Evolutionary conservation across 495 filamentous ascomycete species (phyloP).

Genomic region (Penicillium longicatenatum): DNA sequence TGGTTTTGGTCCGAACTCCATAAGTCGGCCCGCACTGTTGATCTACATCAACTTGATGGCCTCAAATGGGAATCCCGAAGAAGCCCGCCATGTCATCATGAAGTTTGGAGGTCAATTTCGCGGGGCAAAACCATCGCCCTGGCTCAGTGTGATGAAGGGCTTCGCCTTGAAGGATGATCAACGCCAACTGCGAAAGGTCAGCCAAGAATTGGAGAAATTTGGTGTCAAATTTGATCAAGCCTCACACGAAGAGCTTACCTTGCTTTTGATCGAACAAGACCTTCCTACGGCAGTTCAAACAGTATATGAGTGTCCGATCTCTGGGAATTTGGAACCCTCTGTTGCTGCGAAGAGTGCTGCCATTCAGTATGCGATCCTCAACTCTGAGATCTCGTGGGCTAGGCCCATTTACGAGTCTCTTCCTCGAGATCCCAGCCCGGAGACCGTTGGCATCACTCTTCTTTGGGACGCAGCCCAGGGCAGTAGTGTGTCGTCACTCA

Average conservation of each 20-base stretch:
- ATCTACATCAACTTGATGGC: slow-evolving; percentile 57
- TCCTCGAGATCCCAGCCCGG: slow-evolving; percentile 50
- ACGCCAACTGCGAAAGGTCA: slow-evolving; percentile 42
- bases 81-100: slow-evolving; percentile 55
- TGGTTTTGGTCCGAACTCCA: slow-evolving; percentile 37
- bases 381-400: slow-evolving; percentile 64
- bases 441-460: slow-evolving; percentile 67
- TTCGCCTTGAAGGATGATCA: slow-evolving; percentile 63
- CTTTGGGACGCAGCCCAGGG: slow-evolving; percentile 76
- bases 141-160: slow-evolving; percentile 63
- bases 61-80: slow-evolving; percentile 57
- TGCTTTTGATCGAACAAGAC: slow-evolving; percentile 40
- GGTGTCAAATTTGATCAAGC: slow-evolving; percentile 36
- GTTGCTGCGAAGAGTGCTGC: slow-evolving; percentile 50
- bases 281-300: slow-evolving; percentile 40
- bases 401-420: slow-evolving; percentile 62
- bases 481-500: slow-evolving; percentile 68
- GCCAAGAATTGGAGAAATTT: slow-evolving; percentile 30
- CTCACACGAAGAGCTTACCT: slow-evolving; percentile 42
- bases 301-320: slow-evolving; percentile 60
- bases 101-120: slow-evolving; percentile 43
- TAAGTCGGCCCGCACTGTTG: slow-evolving; percentile 46
- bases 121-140: slow-evolving; percentile 44
- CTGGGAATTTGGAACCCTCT: slow-evolving; percentile 39
- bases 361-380: slow-evolving; percentile 58